These are phyloP conservation scores for Lactarius hengduanensis DNA, from an alignment of 768 basidiomycete species.

Conservation along the genomic window DNA sequence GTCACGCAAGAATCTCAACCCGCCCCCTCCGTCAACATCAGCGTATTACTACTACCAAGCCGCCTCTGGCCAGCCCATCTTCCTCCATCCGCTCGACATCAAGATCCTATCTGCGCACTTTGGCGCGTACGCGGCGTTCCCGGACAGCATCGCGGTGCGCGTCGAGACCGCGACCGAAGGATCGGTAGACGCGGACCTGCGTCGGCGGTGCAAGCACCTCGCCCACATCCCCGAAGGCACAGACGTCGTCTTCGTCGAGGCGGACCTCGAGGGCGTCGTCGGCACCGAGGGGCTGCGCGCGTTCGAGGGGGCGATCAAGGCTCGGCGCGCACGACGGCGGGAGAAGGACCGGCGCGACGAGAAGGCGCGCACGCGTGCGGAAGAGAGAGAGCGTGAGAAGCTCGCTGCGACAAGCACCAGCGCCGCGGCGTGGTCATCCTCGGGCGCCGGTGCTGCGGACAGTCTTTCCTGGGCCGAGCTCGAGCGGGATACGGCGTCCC, in stretches of 20 bases:
- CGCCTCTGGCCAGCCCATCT: slow-evolving; percentile 85
- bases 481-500: neutral
- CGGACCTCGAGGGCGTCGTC: slow-evolving; percentile 77
- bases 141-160: slow-evolving; percentile 74
- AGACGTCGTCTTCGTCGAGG: slow-evolving; percentile 92
- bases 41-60: slow-evolving; percentile 97
- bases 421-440: neutral
- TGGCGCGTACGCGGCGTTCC: slow-evolving; percentile 77
- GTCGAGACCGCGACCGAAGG: slow-evolving; percentile 76
- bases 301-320: slow-evolving; percentile 80
- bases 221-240: slow-evolving; percentile 87
- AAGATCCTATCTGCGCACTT: slow-evolving; percentile 87
- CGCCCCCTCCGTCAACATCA: slow-evolving; percentile 81
- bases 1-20: slow-evolving; percentile 77
- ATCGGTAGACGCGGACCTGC: slow-evolving; percentile 88
- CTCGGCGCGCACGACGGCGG: slow-evolving; percentile 67
- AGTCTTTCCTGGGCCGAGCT: slow-evolving; percentile 18
- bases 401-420: slow-evolving; percentile 14
- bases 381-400: slow-evolving; percentile 53
- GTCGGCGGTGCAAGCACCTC: slow-evolving; percentile 95
- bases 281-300: slow-evolving; percentile 71
- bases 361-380: slow-evolving; percentile 71
- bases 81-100: slow-evolving; percentile 95
- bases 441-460: neutral
- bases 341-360: slow-evolving; percentile 89